phyloP scores from a whole-genome alignment of 805 yeast genomes.

The Wickerhamiella australiensis region DNA sequence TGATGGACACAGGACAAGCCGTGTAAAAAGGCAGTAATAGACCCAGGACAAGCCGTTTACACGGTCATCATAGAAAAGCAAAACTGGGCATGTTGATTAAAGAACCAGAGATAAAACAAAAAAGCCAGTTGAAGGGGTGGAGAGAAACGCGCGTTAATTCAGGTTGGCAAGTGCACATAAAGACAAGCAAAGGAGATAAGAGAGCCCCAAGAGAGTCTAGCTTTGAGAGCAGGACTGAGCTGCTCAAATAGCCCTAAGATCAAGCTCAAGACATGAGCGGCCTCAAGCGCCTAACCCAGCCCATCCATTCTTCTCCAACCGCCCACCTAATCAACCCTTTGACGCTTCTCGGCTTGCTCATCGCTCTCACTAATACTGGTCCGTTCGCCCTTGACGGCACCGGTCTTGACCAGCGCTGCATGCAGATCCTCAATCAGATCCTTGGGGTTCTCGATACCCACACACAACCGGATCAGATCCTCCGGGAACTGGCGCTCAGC shows the following conservation, averaged over 20 bases:
- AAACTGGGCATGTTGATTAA: too few species aligned
- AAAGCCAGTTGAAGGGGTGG: too few species aligned
- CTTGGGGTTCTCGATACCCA: slow-evolving; percentile 75
- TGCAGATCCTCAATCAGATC: slow-evolving; percentile 76
- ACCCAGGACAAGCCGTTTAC: too few species aligned
- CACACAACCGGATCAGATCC: slow-evolving; percentile 77
- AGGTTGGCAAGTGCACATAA: too few species aligned
- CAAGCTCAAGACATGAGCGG: neutral
- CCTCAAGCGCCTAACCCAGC: neutral
- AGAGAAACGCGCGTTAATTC: too few species aligned
- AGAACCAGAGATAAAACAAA: too few species aligned
- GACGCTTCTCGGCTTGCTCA: neutral
- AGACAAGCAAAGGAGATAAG: too few species aligned
- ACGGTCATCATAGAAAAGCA: too few species aligned
- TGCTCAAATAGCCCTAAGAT: neutral
- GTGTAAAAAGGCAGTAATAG: too few species aligned
- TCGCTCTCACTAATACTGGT: neutral
- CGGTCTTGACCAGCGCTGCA: slow-evolving; percentile 55
- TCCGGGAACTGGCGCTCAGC: slow-evolving; percentile 85
- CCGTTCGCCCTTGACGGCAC: slow-evolving; percentile 31
- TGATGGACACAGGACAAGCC: too few species aligned
- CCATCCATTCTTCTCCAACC: too few species aligned
- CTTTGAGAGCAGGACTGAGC: neutral
- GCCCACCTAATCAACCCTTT: neutral
- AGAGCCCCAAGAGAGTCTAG: neutral